Base-by-base conservation (phyloP, 345 rosid genomes). In the Raphanus sativus region DNA sequence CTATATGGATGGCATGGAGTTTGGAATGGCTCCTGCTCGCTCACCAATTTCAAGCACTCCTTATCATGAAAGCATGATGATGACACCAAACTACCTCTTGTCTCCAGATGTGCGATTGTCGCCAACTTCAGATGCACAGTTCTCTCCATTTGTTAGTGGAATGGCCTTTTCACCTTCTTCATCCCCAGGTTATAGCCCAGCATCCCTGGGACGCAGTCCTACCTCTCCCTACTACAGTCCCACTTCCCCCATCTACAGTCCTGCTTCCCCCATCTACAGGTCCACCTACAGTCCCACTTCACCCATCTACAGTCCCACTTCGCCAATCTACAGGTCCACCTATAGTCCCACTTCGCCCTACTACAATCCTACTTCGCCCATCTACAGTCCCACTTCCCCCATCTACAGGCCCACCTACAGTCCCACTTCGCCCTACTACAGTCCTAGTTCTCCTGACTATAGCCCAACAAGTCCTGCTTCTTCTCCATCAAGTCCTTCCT, bases 1-100 rank as follows among this genome's bases (percentile, higher is more conserved):
- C 86, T 94, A 89, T 61, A 87, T 94, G 95, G 98, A 90, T 59
- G 92, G 94, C 65, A 78, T 90, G 61, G 98, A 92, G 9, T 92
- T 85, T 74, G 97, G 96, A 72, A 89, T 87, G 95, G 92, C 98
- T 15, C 98, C 98, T 77, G 98, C 80, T 15, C 93, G 94, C 66
- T 94, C 98, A 67, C 97, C 97, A 21, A 71, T 86, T 5, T 86
- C 97, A 0, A 92, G 97, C 70, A 94, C 99, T 81, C 99, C 99
- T 80, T 94, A 86, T 77, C 99, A 92, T 38, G 99, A 92, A 4
- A 89, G 97, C 75, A 88, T 94, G 91, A 92, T 92, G 99, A 92
- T 92, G 99, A 92, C 99, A 54, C 99, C 99, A 21, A 87, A 64
- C 81, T 93, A 91, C 81, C 73, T 94, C 71, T 81, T 83, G 68